Evolutionary conservation across 257 asterid genomes (phyloP), one percentile per base, ranked within the genome.

Genomic region (Petunia axillaris): DNA sequence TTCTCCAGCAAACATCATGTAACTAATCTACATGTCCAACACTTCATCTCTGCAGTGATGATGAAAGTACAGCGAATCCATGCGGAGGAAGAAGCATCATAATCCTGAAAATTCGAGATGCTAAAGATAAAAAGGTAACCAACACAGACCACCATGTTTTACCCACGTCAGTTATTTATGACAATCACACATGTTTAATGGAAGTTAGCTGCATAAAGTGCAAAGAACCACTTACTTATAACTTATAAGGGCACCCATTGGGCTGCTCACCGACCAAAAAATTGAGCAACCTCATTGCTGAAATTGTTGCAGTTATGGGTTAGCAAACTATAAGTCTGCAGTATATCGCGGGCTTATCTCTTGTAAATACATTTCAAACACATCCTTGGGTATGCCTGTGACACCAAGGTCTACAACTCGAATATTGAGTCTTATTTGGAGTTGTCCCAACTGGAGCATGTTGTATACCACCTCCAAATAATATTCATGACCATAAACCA

Each of bases 301-400:
- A 96, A 96, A 83, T 96, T 96, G 90, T 96, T 96, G 86, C 99
- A 96, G 79, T 96, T 96, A 83, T 94, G 97, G 46, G 90, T 84
- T 65, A 96, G 73, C 86, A 96, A 84, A 86, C 92, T 96, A 85
- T 96, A 96, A 0, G 93, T 89, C 94, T 76, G 97, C 98, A 13
- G 98, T 92, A 83, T 90, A 96, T 40, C 98, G 96, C 6, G 96
- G 94, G 59, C 89, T 83, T 68, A 96, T 94, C 85, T 94, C 98
- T 80, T 89, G 88, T 58, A 96, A 84, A 89, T 96, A 96, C 83
- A 81, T 80, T 78, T 96, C 97, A 59, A 94, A 96, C 35, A 96
- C 94, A 64, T 92, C 97, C 90, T 92, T 83, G 13, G 99, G 98
- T 73, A 96, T 90, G 62, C 94, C 98, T 0, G 99, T 94, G 62